Conservation (phyloP, 768 basidiomycete species). For the Collybia sordida region DNA sequence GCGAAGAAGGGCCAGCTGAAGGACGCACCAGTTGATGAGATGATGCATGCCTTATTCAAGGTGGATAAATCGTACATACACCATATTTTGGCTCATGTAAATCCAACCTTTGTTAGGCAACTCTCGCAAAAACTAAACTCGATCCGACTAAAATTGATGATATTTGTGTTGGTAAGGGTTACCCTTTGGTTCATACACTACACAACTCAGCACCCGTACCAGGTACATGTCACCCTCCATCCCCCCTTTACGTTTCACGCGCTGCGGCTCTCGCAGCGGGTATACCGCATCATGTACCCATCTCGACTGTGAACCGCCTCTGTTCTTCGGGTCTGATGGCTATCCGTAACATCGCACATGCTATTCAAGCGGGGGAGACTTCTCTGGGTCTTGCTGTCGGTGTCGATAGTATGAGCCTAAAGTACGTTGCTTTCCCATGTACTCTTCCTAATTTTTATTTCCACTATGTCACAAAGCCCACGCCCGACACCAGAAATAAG, state of each 20-base stretch:
- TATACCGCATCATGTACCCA: slow-evolving; percentile 82
- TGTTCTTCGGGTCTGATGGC: slow-evolving; percentile 95
- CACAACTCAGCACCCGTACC: background rate
- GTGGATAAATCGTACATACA: slow-evolving; percentile 31
- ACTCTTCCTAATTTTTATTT: slow-evolving; percentile 3
- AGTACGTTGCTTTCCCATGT: slow-evolving; percentile 42
- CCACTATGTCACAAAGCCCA: slow-evolving; percentile 40
- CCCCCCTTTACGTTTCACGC: slow-evolving; percentile 78
- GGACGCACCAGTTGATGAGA: slow-evolving; percentile 83
- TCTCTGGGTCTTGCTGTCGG: slow-evolving; percentile 86
- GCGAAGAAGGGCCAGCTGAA: slow-evolving; percentile 93
- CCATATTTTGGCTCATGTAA: background rate
- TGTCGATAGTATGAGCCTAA: slow-evolving; percentile 80
- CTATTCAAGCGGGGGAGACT: slow-evolving; percentile 80
- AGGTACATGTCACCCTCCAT: slow-evolving; percentile 86
- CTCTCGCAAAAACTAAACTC: slow-evolving; percentile 62
- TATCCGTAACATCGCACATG: slow-evolving; percentile 86
- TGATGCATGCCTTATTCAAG: slow-evolving; percentile 81
- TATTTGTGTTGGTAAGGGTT: slow-evolving; percentile 74
- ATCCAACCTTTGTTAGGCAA: slow-evolving; percentile 43
- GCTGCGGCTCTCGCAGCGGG: slow-evolving; percentile 89
- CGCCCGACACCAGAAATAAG: slow-evolving; percentile 72
- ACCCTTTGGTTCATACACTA: background rate
- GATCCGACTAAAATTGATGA: slow-evolving; percentile 76
- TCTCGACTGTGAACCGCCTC: slow-evolving; percentile 89